phyloP scores from a whole-genome alignment of 1,284 basidiomycete genomes.

The Cutaneotrichosporon sp. region DNA sequence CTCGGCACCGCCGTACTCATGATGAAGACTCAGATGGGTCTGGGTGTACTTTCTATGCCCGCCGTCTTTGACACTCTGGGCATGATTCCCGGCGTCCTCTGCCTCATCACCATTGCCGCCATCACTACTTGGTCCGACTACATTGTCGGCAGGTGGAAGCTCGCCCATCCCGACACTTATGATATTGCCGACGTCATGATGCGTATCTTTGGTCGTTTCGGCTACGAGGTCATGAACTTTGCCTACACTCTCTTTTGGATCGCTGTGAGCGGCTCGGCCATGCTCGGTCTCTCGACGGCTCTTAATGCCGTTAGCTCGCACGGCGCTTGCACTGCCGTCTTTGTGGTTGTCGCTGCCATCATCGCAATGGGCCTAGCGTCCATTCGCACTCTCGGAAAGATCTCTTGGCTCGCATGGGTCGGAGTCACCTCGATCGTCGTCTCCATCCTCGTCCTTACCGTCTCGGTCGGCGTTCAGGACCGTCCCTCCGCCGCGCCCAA shows the following conservation, averaged over 20 bases:
- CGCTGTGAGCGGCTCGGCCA: conserved; percentile 25
- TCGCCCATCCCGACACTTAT: conserved; percentile 20
- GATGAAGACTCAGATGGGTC: conserved; percentile 39
- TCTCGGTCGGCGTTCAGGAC: conserved; percentile 46
- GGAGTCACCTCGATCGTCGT: conserved; percentile 36
- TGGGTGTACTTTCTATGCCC: conserved; percentile 41
- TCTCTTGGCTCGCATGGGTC: conserved; percentile 46
- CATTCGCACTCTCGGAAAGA: conserved; percentile 39
- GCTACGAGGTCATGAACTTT: conserved; percentile 34
- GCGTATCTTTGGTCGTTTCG: conserved; percentile 27
- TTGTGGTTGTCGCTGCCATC: conserved; percentile 36
- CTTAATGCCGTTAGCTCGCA: conserved; percentile 42
- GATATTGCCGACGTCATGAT: conserved; percentile 21
- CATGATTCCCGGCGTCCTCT: conserved; percentile 36
- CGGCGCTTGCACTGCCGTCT: conserved; percentile 43
- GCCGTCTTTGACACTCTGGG: conserved; percentile 35
- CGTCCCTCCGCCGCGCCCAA: conserved; percentile 46
- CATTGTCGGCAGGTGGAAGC: conserved; percentile 28
- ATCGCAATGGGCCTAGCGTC: conserved; percentile 35
- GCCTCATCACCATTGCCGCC: conserved; percentile 33
- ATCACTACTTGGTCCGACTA: conserved; percentile 33
- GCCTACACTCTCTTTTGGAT: conserved; percentile 34
- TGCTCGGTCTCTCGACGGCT: conserved; percentile 35
- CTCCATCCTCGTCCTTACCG: conserved; percentile 40
- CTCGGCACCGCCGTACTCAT: conserved; percentile 27